Base-by-base conservation (phyloP, 371 early-diverging fungal genomes). In the Mucor velutinosus region DNA sequence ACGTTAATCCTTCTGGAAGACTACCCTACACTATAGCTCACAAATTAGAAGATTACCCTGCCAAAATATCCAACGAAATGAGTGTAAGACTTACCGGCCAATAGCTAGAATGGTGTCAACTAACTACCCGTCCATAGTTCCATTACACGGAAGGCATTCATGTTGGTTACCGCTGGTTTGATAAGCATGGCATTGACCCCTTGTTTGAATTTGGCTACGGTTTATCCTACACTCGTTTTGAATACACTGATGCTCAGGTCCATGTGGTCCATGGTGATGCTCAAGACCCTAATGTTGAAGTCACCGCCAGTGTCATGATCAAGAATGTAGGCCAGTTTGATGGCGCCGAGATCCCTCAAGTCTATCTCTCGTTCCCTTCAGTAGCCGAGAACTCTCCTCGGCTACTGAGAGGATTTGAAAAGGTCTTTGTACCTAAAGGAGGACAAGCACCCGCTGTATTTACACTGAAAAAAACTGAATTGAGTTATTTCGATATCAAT, bases 151-250 rank as follows among this genome's bases (percentile, higher is more conserved):
- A 90, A 67, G 83, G 84, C 15, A 64, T 87, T 30, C 71, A 77
- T 53, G 71, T 87, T 43, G 90, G 86, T 21, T 89, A 90, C 69
- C 76, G 86, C 21, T 83, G 78, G 75, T 79, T 78, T 68, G 86
- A 89, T 49, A 67, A 70, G 30, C 45, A 77, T 19, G 67, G 71
- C 47, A 85, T 88, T 67, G 65, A 66, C 10, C 89, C 90, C 25
- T 62, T 84, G 6, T 87, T 78, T 62, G 74, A 73, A n/a, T 90
- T 90, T 61, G 90, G 89, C 7, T 78, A 80, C 67, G 90, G 90
- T 21, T 67, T 90, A 8, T 86, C 88, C 0, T 90, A 89, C 75
- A 87, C 90, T n/a, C 72, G 55, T 11, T 90, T 89, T 65, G 68
- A 65, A 19, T 88, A 87, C 65, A 66, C 66, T 1, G 39, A 77